A percentile compares a stretch with the other conserved stretches of the same genome.
Conservation (phyloP, 768 basidiomycete species). For the Boletus vinaceobasis region DNA sequence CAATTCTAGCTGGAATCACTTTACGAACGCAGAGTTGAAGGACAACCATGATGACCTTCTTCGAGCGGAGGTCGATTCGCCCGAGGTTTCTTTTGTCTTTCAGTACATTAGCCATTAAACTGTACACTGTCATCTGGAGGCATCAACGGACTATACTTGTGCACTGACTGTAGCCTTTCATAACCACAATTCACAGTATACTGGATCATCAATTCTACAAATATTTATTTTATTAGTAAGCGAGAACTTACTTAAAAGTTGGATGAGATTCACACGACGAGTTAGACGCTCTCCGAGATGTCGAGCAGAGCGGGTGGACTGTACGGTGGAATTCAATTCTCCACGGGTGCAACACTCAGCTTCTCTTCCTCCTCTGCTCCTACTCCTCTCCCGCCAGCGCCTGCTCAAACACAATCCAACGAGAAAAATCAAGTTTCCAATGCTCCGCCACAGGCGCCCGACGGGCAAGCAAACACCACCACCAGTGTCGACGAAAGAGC, state of each 20-base stretch:
- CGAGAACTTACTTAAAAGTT: not conserved
- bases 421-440: constrained; percentile 20
- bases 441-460: constrained; percentile 21
- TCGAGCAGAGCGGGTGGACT: constrained; percentile 79
- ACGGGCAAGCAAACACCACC: constrained; percentile 21
- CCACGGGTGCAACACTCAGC: constrained; percentile 56
- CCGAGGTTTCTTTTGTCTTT: constrained; percentile 92
- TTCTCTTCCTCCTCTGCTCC: constrained; percentile 40
- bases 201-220: not conserved
- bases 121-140: not conserved
- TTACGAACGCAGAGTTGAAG: constrained; percentile 81
- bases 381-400: constrained; percentile 18
- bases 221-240: not conserved
- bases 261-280: constrained; percentile 15
- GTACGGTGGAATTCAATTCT: constrained; percentile 86
- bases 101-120: constrained; percentile 88
- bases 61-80: constrained; percentile 79
- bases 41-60: constrained; percentile 95
- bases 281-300: constrained; percentile 43
- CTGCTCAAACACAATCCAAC: constrained; percentile 18
- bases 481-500: constrained; percentile 26
- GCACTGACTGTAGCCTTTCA: not conserved
- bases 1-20: constrained; percentile 88
- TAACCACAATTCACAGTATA: not conserved
- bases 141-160: constrained; percentile 10